Evolutionary conservation across 1,284 basidiomycete genomes (phyloP).

Genomic region (Ceratobasidium sp.): DNA sequence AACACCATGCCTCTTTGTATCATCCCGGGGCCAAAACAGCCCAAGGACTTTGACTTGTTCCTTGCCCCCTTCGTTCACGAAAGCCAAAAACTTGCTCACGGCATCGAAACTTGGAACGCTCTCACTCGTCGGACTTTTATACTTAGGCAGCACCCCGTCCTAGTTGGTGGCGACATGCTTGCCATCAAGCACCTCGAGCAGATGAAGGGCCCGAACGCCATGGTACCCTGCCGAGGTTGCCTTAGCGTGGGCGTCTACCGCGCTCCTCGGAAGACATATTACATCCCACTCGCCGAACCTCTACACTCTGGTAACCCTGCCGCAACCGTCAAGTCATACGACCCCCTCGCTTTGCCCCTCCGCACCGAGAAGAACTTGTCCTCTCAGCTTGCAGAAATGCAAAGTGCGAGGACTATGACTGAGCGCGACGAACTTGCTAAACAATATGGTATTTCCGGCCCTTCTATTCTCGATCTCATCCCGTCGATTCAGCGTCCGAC

Average conservation of each 20-base stretch:
- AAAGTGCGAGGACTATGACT: background rate
- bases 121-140: background rate
- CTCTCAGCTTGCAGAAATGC: background rate
- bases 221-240: slow-evolving; percentile 62
- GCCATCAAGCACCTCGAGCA: slow-evolving; percentile 55
- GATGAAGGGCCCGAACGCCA: slow-evolving; percentile 64
- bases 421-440: slow-evolving; percentile 52
- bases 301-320: background rate
- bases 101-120: slow-evolving; percentile 58
- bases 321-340: background rate
- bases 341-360: slow-evolving; percentile 57
- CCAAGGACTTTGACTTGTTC: slow-evolving; percentile 61
- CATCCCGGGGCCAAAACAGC: slow-evolving; percentile 62
- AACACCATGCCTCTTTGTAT: slow-evolving; percentile 59
- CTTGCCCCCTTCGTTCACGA: slow-evolving; percentile 58
- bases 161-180: slow-evolving; percentile 62
- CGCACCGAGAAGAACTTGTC: slow-evolving; percentile 54
- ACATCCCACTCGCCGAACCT: slow-evolving; percentile 48
- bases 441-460: slow-evolving; percentile 61
- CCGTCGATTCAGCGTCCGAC: slow-evolving; percentile 6
- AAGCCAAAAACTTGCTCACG: slow-evolving; percentile 56
- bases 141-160: slow-evolving; percentile 56
- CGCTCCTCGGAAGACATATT: slow-evolving; percentile 3
- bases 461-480: slow-evolving; percentile 55
- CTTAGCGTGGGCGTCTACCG: slow-evolving; percentile 55